phyloP scores from a whole-genome alignment of 108 stramenopile species.

The Cyclotella cryptica region DNA sequence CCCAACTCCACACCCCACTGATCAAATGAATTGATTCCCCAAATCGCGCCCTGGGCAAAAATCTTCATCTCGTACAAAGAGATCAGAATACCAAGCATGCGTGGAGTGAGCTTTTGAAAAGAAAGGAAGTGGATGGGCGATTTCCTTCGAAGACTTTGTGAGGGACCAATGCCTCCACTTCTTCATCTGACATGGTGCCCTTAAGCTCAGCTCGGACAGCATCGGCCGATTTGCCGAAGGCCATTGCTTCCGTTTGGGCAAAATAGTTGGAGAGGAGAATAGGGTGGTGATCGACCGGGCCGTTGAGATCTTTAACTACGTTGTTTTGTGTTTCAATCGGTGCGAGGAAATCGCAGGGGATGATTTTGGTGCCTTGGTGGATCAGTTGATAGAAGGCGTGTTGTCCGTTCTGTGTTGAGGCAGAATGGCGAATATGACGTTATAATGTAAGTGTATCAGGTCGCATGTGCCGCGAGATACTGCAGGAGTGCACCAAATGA shows the following conservation, averaged over 20 bases:
- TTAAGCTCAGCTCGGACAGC: conserved; percentile 68
- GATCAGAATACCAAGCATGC: conserved; percentile 73
- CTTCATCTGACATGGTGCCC: conserved; percentile 47
- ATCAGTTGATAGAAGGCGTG: conserved; percentile 90
- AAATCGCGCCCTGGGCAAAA: conserved; percentile 81
- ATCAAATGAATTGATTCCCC: conserved; percentile 81
- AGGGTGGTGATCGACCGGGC: conserved; percentile 66
- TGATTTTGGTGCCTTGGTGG: conserved; percentile 80
- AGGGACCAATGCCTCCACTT: conserved; percentile 59
- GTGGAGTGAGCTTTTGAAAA: conserved; percentile 83
- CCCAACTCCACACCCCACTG: conserved; percentile 98
- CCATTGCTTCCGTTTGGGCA: conserved; percentile 88
- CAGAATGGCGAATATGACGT: neutral
- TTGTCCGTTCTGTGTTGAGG: conserved; percentile 66
- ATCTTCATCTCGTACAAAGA: conserved; percentile 87
- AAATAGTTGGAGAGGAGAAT: conserved; percentile 89
- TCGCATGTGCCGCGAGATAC: neutral
- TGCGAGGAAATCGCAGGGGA: conserved; percentile 57
- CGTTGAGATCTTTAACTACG: conserved; percentile 36
- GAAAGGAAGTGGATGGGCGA: conserved; percentile 76
- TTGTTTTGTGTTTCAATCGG: conserved; percentile 72
- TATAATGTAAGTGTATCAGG: neutral
- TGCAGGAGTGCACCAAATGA: neutral
- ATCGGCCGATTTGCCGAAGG: conserved; percentile 58
- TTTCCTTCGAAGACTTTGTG: conserved; percentile 87